phyloP scores from a whole-genome alignment of 768 basidiomycete genomes.

The Podaxis sp. region DNA sequence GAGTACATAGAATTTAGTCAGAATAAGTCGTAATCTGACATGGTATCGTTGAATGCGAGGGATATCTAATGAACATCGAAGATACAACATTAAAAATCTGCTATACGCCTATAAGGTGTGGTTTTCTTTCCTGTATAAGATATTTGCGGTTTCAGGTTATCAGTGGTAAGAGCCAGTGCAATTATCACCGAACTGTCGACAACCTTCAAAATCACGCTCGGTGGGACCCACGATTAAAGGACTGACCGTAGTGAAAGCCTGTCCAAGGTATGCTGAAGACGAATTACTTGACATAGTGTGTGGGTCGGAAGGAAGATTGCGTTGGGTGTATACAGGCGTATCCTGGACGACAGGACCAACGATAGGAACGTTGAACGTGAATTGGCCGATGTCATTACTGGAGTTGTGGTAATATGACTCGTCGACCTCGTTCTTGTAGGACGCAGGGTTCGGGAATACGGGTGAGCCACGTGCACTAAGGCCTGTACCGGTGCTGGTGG shows the following conservation, averaged over 20 bases:
- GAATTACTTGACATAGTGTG: conserved; percentile 24
- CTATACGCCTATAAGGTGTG: background rate
- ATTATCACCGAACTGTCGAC: conserved; percentile 45
- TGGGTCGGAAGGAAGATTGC: conserved; percentile 23
- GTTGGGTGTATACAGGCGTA: conserved; percentile 31
- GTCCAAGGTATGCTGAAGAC: conserved; percentile 12
- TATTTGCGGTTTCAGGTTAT: conserved; percentile 7
- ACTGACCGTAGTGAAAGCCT: conserved; percentile 23
- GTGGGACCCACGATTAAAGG: conserved; percentile 31
- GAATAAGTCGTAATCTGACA: conserved; percentile 10
- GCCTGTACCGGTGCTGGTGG: conserved; percentile 44
- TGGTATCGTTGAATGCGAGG: conserved; percentile 10
- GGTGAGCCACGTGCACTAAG: conserved; percentile 42
- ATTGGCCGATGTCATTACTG: conserved; percentile 48
- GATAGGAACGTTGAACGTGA: conserved; percentile 45
- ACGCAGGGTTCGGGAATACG: conserved; percentile 37
- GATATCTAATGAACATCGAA: conserved; percentile 9
- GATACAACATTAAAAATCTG: background rate
- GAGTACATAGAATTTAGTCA: conserved; percentile 3
- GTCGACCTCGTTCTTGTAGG: conserved; percentile 37
- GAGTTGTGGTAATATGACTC: conserved; percentile 41
- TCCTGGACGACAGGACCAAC: conserved; percentile 27
- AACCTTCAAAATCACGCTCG: conserved; percentile 37
- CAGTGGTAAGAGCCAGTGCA: conserved; percentile 38
- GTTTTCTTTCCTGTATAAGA: too few relatives aligned